phyloP scores from a whole-genome alignment of 192 early-diverging fungal genomes.

The Gigaspora rosea region DNA sequence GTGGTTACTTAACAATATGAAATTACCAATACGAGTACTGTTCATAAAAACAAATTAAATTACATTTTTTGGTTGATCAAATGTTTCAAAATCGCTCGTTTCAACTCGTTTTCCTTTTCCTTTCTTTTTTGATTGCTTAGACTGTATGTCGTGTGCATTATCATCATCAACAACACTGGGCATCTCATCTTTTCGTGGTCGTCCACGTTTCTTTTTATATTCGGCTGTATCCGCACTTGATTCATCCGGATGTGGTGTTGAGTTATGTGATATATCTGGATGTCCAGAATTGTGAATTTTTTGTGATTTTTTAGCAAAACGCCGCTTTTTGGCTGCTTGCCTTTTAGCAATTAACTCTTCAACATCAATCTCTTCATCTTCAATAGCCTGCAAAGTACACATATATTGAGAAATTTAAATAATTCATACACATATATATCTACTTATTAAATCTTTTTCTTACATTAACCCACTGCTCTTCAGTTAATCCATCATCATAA shows the following conservation, averaged over 20 bases:
- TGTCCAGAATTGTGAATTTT: conserved; percentile 25
- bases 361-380: conserved; percentile 66
- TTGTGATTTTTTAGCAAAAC: conserved; percentile 40
- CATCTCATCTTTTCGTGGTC: conserved; percentile 44
- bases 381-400: conserved; percentile 48
- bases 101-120: conserved; percentile 16
- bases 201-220: conserved; percentile 45
- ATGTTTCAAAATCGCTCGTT: not conserved
- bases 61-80: not conserved
- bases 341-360: conserved; percentile 57
- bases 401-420: conserved; percentile 1
- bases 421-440: not conserved
- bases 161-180: conserved; percentile 40
- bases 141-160: conserved; percentile 11
- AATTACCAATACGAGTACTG: not conserved
- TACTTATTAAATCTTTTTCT: not conserved
- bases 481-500: conserved; percentile 92
- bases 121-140: conserved; percentile 25
- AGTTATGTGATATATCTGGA: not conserved
- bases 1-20: too few species aligned
- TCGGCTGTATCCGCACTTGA: conserved; percentile 31
- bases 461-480: conserved; percentile 89
- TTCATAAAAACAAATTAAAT: not conserved
- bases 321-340: conserved; percentile 44
- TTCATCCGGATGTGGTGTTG: conserved; percentile 12